Evolutionary conservation across 2,329 filamentous ascomycete species (phyloP), one percentile per base, ranked within the genome.

Genomic region (Phialophora macrospora): DNA sequence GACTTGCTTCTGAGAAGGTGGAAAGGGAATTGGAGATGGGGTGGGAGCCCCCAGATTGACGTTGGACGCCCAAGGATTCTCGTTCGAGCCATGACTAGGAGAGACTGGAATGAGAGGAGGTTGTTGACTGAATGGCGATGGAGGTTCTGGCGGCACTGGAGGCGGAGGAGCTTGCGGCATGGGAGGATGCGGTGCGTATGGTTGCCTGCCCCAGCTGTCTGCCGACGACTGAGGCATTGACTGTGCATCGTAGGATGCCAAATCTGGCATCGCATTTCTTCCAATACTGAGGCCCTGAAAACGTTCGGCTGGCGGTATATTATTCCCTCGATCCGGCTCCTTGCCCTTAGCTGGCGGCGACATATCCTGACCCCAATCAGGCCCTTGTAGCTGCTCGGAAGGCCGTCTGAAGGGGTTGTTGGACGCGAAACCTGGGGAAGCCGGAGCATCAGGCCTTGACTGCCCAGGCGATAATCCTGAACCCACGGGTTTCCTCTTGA

Each of bases 381-480:
- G 55, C 9, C 11, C 34, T 6, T 52, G 46, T 5, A 54, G 20
- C 17, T 55, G 32, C 17, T 55, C 57, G 5, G 69, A 70, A 32
- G 65, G 63, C 26, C 70, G 62, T 51, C 71, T 62, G 62, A 70
- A 73, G 11, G 71, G 71, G 59, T 73, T 73, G 57, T 71, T 72
- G n/a, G 71, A 73, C 12, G 68, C 63, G 26, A 72, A 65, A 24
- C 49, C 52, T 12, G 64, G 12, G 6, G 49, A 30, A 6, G 57
- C 12, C 17, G 44, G 34, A 12, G 44, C 14, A n/a, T 62, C 48
- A 2, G 58, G 60, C 14, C 30, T 55, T 26, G 60, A 52, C 24
- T 34, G 55, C 52, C 48, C 59, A 22, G 67, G 63, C 9, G 59
- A 58, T 14, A 49, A 30, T 17, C 57, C 58, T 41, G 34, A 52